Evolutionary conservation across 495 filamentous ascomycete genomes (phyloP).

Genomic region (Penicillium parvum): DNA sequence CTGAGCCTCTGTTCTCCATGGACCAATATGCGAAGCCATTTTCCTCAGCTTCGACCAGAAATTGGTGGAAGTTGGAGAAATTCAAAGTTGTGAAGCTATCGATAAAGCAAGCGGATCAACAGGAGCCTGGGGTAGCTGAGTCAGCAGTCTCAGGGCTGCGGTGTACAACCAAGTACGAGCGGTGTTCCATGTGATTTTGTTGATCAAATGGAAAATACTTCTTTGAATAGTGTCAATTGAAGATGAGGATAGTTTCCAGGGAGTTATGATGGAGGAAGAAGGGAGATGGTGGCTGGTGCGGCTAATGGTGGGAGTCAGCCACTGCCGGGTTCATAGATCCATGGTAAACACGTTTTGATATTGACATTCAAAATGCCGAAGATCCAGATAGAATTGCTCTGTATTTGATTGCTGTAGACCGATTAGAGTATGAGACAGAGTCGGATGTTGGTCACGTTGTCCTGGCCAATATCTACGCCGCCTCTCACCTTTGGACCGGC

Average conservation of each 20-base stretch:
- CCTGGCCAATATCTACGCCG: not conserved
- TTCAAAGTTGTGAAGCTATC: constrained; percentile 1
- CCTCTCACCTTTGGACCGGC: not conserved
- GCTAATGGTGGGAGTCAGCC: too few relatives aligned
- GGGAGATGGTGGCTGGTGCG: too few relatives aligned
- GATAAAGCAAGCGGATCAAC: constrained; percentile 13
- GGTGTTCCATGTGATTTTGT: constrained; percentile 4
- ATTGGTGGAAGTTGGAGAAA: constrained; percentile 4
- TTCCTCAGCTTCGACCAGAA: not conserved
- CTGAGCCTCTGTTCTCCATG: constrained; percentile 39
- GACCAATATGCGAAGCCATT: constrained; percentile 36
- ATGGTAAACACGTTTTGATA: too few relatives aligned
- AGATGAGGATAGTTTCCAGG: not conserved
- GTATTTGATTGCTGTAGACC: too few relatives aligned
- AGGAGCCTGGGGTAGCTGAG: constrained; percentile 19
- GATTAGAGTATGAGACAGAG: too few relatives aligned
- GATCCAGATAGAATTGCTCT: too few relatives aligned
- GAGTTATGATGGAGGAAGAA: too few relatives aligned
- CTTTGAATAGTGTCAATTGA: not conserved
- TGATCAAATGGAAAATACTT: not conserved
- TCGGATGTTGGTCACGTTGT: not conserved
- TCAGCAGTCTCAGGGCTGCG: constrained; percentile 23
- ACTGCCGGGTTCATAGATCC: too few relatives aligned
- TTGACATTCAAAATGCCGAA: not conserved
- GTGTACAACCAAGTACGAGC: constrained; percentile 20